These are phyloP conservation scores for Leptosphaerulina australis DNA, from an alignment of 2,329 filamentous ascomycete genomes.

Conservation along the genomic window DNA sequence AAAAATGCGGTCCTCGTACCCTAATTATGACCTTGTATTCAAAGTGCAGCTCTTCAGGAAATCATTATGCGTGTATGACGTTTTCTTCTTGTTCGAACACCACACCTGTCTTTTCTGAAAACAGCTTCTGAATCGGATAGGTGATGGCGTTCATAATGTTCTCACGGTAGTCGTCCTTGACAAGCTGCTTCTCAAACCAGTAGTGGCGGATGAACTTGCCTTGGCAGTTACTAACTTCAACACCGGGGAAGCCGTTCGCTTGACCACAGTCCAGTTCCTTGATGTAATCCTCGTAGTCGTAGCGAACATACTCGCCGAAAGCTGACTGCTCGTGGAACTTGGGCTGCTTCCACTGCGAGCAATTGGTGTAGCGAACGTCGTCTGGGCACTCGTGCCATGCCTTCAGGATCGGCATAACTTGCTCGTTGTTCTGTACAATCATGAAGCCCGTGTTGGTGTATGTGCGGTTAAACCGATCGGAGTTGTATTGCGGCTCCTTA, in stretches of 20 bases:
- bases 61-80: slow-evolving; percentile 46
- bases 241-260: slow-evolving; percentile 48
- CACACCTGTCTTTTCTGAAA: slow-evolving; percentile 40
- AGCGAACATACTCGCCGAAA: slow-evolving; percentile 49
- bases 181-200: slow-evolving; percentile 46
- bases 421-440: slow-evolving; percentile 58
- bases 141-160: slow-evolving; percentile 49
- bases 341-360: slow-evolving; percentile 48
- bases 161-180: slow-evolving; percentile 44
- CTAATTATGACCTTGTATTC: slow-evolving; percentile 36
- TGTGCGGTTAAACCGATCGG: slow-evolving; percentile 51
- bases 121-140: slow-evolving; percentile 44
- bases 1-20: slow-evolving; percentile 33
- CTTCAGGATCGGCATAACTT: slow-evolving; percentile 57
- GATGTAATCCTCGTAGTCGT: slow-evolving; percentile 48
- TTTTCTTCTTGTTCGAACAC: slow-evolving; percentile 40
- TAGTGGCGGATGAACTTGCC: slow-evolving; percentile 48
- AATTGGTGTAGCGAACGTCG: slow-evolving; percentile 43
- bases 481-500: slow-evolving; percentile 47
- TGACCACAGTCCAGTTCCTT: slow-evolving; percentile 48
- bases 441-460: slow-evolving; percentile 62
- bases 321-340: slow-evolving; percentile 50
- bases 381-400: slow-evolving; percentile 55
- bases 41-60: slow-evolving; percentile 32
- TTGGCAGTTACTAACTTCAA: slow-evolving; percentile 44